A percentile compares a stretch with the other conserved stretches of the same genome.
Evolutionary conservation across 805 yeast species (phyloP).

Genomic region (Torulaspora gathmanii): DNA sequence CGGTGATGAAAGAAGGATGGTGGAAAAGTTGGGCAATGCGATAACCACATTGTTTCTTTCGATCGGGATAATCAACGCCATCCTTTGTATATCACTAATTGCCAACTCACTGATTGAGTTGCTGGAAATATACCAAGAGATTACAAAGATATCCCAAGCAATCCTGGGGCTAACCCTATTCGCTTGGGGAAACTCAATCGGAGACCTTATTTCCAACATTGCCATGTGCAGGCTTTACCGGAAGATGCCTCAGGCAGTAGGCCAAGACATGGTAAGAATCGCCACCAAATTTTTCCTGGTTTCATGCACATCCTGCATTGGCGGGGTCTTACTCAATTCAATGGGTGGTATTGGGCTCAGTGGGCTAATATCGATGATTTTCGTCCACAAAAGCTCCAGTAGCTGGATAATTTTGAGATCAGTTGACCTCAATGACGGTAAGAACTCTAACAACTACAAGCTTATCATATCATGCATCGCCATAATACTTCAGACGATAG

Average conservation of each 20-base stretch:
- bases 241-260: slow-evolving; percentile 23
- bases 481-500: slow-evolving; percentile 22
- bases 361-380: slow-evolving; percentile 47
- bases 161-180: slow-evolving; percentile 86
- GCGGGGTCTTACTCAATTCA: slow-evolving; percentile 80
- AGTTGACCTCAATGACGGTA: slow-evolving; percentile 17
- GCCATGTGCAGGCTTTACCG: slow-evolving; percentile 63
- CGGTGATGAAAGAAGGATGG: slow-evolving; percentile 15
- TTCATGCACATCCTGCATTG: slow-evolving; percentile 92
- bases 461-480: slow-evolving; percentile 28
- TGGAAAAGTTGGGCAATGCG: slow-evolving; percentile 18
- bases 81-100: slow-evolving; percentile 33
- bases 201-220: slow-evolving; percentile 82
- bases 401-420: slow-evolving; percentile 27
- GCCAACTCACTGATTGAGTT: slow-evolving; percentile 36
- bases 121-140: slow-evolving; percentile 32
- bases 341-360: slow-evolving; percentile 79
- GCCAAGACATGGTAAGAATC: slow-evolving; percentile 15
- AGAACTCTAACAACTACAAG: slow-evolving; percentile 16
- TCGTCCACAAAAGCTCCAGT: slow-evolving; percentile 16
- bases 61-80: slow-evolving; percentile 32
- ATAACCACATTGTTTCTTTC: slow-evolving; percentile 16
- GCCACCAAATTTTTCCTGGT: slow-evolving; percentile 72
- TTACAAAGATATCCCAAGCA: slow-evolving; percentile 60
- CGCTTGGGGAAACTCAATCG: slow-evolving; percentile 90